Base-by-base conservation (phyloP, 371 early-diverging fungal genomes). In the Rhizopus delemar region DNA sequence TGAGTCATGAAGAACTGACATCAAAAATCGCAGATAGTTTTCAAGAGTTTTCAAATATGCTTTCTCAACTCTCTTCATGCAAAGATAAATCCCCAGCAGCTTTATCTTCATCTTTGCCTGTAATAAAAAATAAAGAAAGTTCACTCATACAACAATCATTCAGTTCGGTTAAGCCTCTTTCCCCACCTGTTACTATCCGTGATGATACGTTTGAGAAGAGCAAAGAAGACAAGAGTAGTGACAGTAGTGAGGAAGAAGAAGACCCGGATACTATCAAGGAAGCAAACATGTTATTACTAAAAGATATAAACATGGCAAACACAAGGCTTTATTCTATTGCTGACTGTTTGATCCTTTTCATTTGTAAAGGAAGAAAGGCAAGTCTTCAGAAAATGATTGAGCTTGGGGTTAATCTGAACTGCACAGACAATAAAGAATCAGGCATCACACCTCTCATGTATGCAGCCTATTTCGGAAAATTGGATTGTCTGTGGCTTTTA, bases 1-100 rank as follows among this genome's bases (percentile, higher is more conserved):
- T 66, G 62, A 65, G 58, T 29, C 63, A 56, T 7, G 66, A 72
- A 38, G 77, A 77, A 49, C 51, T 77, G 34, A 62, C 67, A 4
- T 59, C 73, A 0, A 64, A 63, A 33, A 77, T 77, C 28, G 77
- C 77, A 12, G 70, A 77, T 48, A 77, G 66, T 57, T 77, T 74
- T 51, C 68, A 74, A 49, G 69, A 77, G 33, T 77, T 77, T 43
- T 70, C 73, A 3, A 63, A 57, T 53, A 77, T 77, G 70, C 59
- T 77, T 0, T 58, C 62, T 4, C 69, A 76, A 58, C 41, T 71
- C 53, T 69, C 66, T 6, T 55, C 53, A 8, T 53, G 49, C 8
- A 67, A 67, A 41, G 2, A 22, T 22, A 22, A 22, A 22, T 22
- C 22, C 22, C 22, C 33, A 16, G 48, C 34, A 53, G 36, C 32